Base-by-base conservation (phyloP, 352 stramenopile genomes). In the Phytopythium sindhum region DNA sequence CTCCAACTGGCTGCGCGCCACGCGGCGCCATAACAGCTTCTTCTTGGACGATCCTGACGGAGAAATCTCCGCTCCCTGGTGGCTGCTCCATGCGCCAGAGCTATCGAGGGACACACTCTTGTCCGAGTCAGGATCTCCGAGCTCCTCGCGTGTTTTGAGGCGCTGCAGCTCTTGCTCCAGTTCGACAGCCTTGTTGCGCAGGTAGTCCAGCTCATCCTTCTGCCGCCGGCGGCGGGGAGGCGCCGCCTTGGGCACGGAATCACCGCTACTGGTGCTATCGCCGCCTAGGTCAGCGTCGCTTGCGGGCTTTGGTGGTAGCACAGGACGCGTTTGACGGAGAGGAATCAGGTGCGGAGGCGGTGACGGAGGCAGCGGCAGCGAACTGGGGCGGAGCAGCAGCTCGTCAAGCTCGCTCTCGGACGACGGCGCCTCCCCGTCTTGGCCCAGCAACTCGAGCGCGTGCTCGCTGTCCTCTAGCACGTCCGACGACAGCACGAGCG, bases 141-240 rank as follows among this genome's bases (percentile, higher is more conserved):
- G 26, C 19, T 60, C 52, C 4, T 68, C 65, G 24, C 31, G 41
- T 12, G 58, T 24, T n/a, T 68, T 60, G 2, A 80, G 62, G 23
- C 70, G 66, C 23, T 50, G 28, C 28, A 85, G 64, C 44, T 79
- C 63, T 26, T 64, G 23, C 47, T 79, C 66, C 17, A 85, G 64
- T 39, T 80, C 69, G 26, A 29, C 53, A 0, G 73, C 60, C 39
- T 73, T 77, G 19, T 67, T 45, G 19, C 73, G 72, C 15, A 85
- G 56, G 31, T 70, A 75, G 19, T 78, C 69, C 26, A 85, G 64
- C 63, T 85, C 77, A 45, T 82, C 69, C 37, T 85, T 85, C 42
- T 74, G 73, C 21, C 63, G 65, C 28, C 67, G 68, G 5, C 64
- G 67, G 39, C 67, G 67, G 26, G 41, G 66, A 61, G 54, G 51